These are phyloP conservation scores for Hermanozyma aechmeae DNA, from an alignment of 805 yeast species.

Conservation along the genomic window DNA sequence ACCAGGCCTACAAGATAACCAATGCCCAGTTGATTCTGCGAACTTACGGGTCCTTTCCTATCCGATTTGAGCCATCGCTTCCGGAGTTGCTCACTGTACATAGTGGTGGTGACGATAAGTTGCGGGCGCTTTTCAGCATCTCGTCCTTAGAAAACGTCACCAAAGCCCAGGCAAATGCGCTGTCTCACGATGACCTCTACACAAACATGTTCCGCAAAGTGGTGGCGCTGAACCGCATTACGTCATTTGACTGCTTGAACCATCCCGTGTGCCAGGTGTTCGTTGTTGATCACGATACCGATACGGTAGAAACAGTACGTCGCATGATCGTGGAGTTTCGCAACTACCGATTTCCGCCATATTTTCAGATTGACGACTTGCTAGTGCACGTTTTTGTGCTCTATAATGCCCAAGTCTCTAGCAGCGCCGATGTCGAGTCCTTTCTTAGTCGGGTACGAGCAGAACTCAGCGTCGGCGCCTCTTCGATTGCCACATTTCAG, in stretches of 20 bases:
- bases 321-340: slow-evolving; percentile 41
- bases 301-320: slow-evolving; percentile 47
- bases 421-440: slow-evolving; percentile 20
- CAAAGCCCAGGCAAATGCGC: slow-evolving; percentile 6
- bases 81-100: slow-evolving; percentile 29
- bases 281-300: slow-evolving; percentile 46
- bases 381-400: slow-evolving; percentile 33
- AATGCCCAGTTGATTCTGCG: slow-evolving; percentile 43
- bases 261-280: slow-evolving; percentile 78
- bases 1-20: slow-evolving; percentile 37
- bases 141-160: slow-evolving; percentile 26
- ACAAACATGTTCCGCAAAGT: slow-evolving; percentile 48
- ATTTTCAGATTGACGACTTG: slow-evolving; percentile 56
- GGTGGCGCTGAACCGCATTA: slow-evolving; percentile 48
- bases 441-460: slow-evolving; percentile 20
- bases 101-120: slow-evolving; percentile 9
- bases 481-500: slow-evolving; percentile 10
- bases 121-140: slow-evolving; percentile 24
- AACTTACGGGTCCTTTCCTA: slow-evolving; percentile 43
- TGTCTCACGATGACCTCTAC: slow-evolving; percentile 31
- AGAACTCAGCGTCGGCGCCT: slow-evolving; percentile 17
- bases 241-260: slow-evolving; percentile 77
- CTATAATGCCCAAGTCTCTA: slow-evolving; percentile 14
- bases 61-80: slow-evolving; percentile 40
- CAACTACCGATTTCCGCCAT: slow-evolving; percentile 50